Evolutionary conservation across 2,329 filamentous ascomycete genomes (phyloP), one percentile per base, ranked within the genome.

Genomic region (Cryphonectria naterciae): DNA sequence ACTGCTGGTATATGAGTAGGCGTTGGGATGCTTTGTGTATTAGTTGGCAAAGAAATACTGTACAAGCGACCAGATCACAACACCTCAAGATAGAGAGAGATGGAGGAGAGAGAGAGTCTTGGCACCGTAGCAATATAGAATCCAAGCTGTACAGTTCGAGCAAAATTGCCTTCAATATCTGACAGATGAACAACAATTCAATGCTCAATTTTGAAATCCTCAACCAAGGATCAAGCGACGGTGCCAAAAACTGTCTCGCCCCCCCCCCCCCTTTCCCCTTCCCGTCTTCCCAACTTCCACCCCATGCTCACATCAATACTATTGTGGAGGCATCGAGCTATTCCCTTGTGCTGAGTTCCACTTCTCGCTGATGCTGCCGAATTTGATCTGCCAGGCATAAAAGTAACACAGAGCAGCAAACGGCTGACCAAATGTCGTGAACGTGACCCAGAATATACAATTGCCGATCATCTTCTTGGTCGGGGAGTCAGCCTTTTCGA

Each of bases 321-420:
- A 64, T 22, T 25, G 19, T n/a, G 25, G 32, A 41, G 22, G 19
- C 39, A 22, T n/a, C n/a, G 37, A 32, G 32, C 58, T 80, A 82
- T 67, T 52, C n/a, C 32, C 39, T 17, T 39, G 43, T 56, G 28
- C 70, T 43, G 71, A 25, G 49, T 32, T 70, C 71, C 71, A 73
- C 62, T 69, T 71, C 75, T 82, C 84, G 74, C 88, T 93, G 32
- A 95, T 91, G 76, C 91, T 94, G 17, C 96, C 96, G 79, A 97
- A 98, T 83, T 98, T 98, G 69, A 94, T 94, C 82, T 98, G 95
- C 95, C 96, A 99, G 1, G 95, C 95, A 79, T 98, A 98, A 80
- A 98, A 99, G 80, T 99, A 99, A 79, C 97, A 86, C 72, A 99
- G 83, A 0, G 94, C 95, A 1, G 94, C 96, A 76, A 98, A 88